A percentile compares a stretch with the other conserved stretches of the same genome.
phyloP scores from a whole-genome alignment of 1,284 basidiomycete species.

The Schizophyllum amplum region DNA sequence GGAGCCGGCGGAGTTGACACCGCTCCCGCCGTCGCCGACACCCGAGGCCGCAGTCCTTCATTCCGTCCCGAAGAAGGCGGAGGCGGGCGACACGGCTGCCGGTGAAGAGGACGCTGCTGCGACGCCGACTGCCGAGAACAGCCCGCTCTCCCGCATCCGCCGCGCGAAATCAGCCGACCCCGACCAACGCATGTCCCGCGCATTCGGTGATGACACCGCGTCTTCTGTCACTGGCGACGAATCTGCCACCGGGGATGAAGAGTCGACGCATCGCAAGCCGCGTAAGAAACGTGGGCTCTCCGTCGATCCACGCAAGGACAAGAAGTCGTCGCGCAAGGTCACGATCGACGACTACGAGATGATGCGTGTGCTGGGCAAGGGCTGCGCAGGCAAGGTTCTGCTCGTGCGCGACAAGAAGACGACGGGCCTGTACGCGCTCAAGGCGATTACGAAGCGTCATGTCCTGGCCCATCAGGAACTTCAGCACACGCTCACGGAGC shows the following conservation, averaged over 20 bases:
- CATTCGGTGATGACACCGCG: conserved; percentile 40
- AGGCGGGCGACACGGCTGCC: background rate
- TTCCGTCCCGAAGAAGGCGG: conserved; percentile 16
- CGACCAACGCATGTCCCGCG: conserved; percentile 49
- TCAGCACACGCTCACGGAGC: conserved; percentile 92
- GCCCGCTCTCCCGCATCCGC: conserved; percentile 33
- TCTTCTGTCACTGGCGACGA: conserved; percentile 51
- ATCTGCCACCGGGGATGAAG: conserved; percentile 42
- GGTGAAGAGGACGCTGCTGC: conserved; percentile 18
- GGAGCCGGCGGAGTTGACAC: background rate
- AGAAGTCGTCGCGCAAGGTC: conserved; percentile 55
- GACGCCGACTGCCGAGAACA: conserved; percentile 17
- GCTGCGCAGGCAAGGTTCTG: conserved; percentile 91
- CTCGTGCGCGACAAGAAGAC: conserved; percentile 75
- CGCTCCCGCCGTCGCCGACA: conserved; percentile 5
- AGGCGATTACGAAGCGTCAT: conserved; percentile 94
- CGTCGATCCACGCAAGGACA: conserved; percentile 39
- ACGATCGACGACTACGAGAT: conserved; percentile 90
- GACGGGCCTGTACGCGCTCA: conserved; percentile 78
- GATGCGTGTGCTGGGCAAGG: conserved; percentile 92
- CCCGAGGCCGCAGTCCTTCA: conserved; percentile 9
- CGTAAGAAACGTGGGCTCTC: conserved; percentile 40
- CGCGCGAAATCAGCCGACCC: conserved; percentile 75
- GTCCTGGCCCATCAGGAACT: conserved; percentile 90
- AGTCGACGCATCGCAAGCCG: conserved; percentile 42